Conservation (phyloP, 148 eudicot species). For the Camellia japonica region DNA sequence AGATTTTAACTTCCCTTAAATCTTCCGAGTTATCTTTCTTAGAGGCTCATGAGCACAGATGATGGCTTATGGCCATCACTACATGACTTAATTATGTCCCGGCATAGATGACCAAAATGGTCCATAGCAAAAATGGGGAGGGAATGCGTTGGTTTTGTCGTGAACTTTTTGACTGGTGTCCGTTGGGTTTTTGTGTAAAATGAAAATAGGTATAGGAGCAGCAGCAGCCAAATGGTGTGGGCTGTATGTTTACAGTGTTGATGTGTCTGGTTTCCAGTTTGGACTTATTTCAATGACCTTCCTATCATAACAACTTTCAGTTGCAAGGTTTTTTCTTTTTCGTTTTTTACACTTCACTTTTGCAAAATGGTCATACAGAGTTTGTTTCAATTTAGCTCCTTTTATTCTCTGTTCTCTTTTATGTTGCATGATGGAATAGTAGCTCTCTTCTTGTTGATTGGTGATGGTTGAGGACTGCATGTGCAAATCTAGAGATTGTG, state of each 20-base stretch:
- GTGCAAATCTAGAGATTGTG: background rate
- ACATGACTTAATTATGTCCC: background rate
- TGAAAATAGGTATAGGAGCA: conserved; percentile 3
- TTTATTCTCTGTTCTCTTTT: background rate
- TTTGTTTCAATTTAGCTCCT: background rate
- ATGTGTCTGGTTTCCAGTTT: background rate
- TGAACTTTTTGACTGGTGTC: background rate
- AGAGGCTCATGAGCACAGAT: background rate
- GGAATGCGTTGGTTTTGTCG: background rate
- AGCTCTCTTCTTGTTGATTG: background rate
- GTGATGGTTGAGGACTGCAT: background rate
- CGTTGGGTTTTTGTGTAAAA: background rate
- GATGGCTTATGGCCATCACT: background rate
- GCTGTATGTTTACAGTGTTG: background rate
- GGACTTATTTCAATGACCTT: background rate
- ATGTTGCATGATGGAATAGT: background rate
- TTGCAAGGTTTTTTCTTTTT: no score
- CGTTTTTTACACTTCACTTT: background rate
- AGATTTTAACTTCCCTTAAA: conserved; percentile 11
- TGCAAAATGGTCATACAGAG: background rate
- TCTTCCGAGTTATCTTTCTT: background rate
- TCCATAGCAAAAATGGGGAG: conserved; percentile 11
- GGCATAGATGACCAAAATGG: conserved; percentile 8
- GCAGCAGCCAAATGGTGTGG: background rate
- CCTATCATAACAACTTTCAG: background rate